Base-by-base conservation (phyloP, 164 flowering plant genomes). In the Tetrastigma voinierianum region DNA sequence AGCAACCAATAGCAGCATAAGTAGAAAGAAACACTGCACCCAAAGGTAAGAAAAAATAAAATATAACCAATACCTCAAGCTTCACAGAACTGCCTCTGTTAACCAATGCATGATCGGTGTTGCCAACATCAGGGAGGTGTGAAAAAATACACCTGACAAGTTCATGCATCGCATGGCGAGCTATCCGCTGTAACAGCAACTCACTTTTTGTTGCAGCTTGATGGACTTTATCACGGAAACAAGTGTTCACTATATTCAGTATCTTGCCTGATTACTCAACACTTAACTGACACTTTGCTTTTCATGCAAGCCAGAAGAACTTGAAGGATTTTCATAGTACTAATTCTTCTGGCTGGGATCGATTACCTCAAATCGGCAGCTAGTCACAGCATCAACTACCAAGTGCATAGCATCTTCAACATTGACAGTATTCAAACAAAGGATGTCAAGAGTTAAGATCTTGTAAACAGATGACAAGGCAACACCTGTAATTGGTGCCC, bases 281-380 rank as follows among this genome's bases (percentile, higher is more conserved):
- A 64, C n/a, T n/a, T 70, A 61, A 71, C 78, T 48, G 92, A 85
- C 55, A 87, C 90, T 67, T 81, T 81, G 67, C 75, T 84, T 66
- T 81, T 85, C 82, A 87, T 77, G 63, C 88, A 86, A 75, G 92
- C 92, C 77, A 82, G 62, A 52, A 87, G 84, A 72, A 87, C 90
- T 68, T 87, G 90, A 65, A 87, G 86, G 70, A 87, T 87, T 75
- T 86, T 87, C 84, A 81, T 85, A 87, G 70, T 43, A 87, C 92
- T 49, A 87, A 86, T 68, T 87, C 92, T 72, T 86, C 92, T 24
- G 92, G 85, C 16, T 84, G 61, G 92, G 88, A 80, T 87, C 92
- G 11, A 88, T 84, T 68, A 84, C 90, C 74, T 87, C 88, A 74
- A 87, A 87, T 9, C 92, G 78, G 61, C 92, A 87, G 74, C 88